Evolutionary conservation across 306 rosid genomes (phyloP), one percentile per base, ranked within the genome.

Genomic region (Rosa lucieae): DNA sequence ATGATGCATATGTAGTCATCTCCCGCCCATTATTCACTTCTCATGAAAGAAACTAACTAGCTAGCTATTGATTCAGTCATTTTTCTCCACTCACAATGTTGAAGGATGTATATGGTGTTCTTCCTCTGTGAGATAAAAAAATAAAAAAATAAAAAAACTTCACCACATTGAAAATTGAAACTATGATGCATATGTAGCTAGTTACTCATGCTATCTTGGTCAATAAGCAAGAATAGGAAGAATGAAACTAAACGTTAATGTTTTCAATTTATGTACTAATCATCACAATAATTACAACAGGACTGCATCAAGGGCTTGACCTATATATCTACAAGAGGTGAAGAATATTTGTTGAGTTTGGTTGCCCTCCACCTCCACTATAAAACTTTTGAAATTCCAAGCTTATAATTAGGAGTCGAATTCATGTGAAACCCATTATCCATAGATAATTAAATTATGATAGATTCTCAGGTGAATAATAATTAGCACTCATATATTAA

Each of bases 351-450:
- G 42, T 5, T 2, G 40, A 58, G 49, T 17, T 18, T 15, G 69
- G n/a, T 4, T 44, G 58, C 29, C 49, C 26, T 75, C 46, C 70
- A 75, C 58, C 29, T 61, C 37, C 70, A 15, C 10, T 40, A 59
- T 59, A 59, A 3, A 23, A 32, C 32, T 20, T 43, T 29, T 37
- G 47, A 17, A 59, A 14, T 61, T 59, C 70, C 48, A 46, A 29
- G 39, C 59, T 10, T 62, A 46, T 76, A 62, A 53, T 53, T 52
- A 53, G 66, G 32, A 21, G 3, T 2, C 0, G 52, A 59, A 37
- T 53, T 10, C 77, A 73, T 73, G 77, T 53, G 77, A 73, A 73
- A 20, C 77, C 67, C 77, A 73, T 55, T 53, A 53, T 20, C 66
- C 77, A 17, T 67, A 14, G 10, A 63, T 2, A 2, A 48, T 29